Base-by-base conservation (phyloP, 140 eudicot species). In the Senecio squalidus region DNA sequence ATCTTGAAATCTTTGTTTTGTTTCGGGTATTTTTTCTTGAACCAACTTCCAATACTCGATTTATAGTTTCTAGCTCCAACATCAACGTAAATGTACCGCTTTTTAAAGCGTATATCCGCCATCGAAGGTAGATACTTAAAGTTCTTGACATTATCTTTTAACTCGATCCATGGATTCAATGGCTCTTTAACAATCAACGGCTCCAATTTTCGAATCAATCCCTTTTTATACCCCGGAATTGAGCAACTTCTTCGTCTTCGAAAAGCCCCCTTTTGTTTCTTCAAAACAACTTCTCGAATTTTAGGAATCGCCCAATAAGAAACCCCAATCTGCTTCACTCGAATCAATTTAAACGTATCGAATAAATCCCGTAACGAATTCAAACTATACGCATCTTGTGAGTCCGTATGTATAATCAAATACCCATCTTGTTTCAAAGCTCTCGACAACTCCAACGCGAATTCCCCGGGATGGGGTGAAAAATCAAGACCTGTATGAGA, bases 31-130 rank as follows among this genome's bases (percentile, higher is more conserved):
- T 20, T 36, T 18, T 69, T 82, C 57, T 60, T 53, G 67, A 86
- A 86, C 93, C 95, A 86, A 9, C 83, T 60, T 8, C 88, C 95
- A 27, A 86, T 83, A 41, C 93, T 86, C 6, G 85, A 83, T 5
- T 74, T 84, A 17, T 83, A 83, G 15, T 60, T 69, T 43, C 73
- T 48, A 10, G 94, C 82, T 3, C 96, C 89, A 5, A 87, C 78
- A 15, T 83, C 96, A 2, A 87, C 60, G 46, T 87, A 83, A 8
- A 83, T 34, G 34, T 77, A 80, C 31, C 80, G 25, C 1, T 57
- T 56, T 45, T 78, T 83, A 26, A 72, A 74, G 15, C 79, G 61
- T 0, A 83, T 68, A 44, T 78, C 94, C 25, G 57, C 77, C 79
- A 83, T 72, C 4, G 75, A 68, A 0, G 84, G 52, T 25, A 86